Conservation (phyloP, 768 basidiomycete genomes). For the Boletus vermiculosoides region DNA sequence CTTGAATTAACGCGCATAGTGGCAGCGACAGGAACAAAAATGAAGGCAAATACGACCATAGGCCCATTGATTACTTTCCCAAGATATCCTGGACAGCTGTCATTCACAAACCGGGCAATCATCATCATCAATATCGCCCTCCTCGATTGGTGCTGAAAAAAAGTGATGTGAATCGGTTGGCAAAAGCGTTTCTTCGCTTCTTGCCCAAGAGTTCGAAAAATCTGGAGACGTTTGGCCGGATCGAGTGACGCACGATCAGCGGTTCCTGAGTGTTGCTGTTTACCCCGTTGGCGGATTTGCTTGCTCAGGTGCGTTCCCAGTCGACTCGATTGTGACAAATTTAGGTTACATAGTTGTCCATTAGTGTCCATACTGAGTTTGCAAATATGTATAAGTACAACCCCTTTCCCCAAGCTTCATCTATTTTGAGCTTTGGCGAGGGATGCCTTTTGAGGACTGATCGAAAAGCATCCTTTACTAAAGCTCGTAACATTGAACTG, state of each 20-base stretch:
- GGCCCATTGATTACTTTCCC: background rate
- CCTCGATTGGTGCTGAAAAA: background rate
- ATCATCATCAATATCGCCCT: too few species aligned
- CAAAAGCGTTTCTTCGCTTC: background rate
- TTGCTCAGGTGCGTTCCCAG: background rate
- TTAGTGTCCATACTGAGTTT: too few species aligned
- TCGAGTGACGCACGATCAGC: too few species aligned
- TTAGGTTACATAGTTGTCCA: background rate
- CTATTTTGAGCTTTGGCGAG: too few species aligned
- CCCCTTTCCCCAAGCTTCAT: too few species aligned
- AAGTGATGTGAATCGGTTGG: background rate
- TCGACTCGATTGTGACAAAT: background rate
- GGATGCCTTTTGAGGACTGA: too few species aligned
- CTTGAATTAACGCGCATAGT: background rate
- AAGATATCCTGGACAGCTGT: background rate
- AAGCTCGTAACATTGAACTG: too few species aligned
- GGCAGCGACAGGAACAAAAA: background rate
- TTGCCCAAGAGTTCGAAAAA: background rate
- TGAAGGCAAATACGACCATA: background rate
- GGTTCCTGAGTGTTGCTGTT: background rate
- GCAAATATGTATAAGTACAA: too few species aligned
- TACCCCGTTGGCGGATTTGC: background rate
- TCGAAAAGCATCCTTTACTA: too few species aligned
- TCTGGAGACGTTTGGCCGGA: background rate
- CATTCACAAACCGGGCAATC: background rate